These are phyloP conservation scores for Pseudevernia furfuracea DNA, from an alignment of 495 filamentous ascomycete genomes.

Conservation along the genomic window DNA sequence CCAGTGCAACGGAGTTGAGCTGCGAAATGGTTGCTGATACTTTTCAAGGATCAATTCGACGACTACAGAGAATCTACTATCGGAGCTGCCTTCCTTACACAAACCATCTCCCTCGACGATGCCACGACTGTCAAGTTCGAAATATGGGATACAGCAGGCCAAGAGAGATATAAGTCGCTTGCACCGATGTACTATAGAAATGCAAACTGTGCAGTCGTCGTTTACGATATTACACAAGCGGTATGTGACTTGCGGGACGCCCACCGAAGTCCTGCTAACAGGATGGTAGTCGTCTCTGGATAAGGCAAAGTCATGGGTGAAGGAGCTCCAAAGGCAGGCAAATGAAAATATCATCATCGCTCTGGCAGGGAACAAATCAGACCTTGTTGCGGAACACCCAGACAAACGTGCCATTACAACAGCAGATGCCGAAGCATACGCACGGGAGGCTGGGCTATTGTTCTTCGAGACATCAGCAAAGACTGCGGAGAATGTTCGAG, in stretches of 20 bases:
- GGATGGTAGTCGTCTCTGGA: conserved; percentile 73
- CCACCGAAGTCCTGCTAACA: conserved; percentile 15
- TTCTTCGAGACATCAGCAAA: conserved; percentile 99
- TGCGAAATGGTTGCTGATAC: not conserved
- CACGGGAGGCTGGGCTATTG: conserved; percentile 80
- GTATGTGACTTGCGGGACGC: conserved; percentile 44
- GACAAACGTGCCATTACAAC: conserved; percentile 87
- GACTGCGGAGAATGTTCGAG: conserved; percentile 88
- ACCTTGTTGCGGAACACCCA: conserved; percentile 81
- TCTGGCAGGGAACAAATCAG: conserved; percentile 93
- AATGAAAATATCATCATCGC: conserved; percentile 99
- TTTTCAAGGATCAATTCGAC: conserved; percentile 90
- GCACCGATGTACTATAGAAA: conserved; percentile 99
- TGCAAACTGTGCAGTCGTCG: conserved; percentile 96
- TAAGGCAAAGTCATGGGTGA: conserved; percentile 99
- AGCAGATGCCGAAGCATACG: conserved; percentile 89
- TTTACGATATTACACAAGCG: conserved; percentile 98
- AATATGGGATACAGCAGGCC: conserved; percentile 98
- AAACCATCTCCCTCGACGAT: conserved; percentile 96
- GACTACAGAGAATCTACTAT: conserved; percentile 99
- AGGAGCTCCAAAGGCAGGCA: conserved; percentile 94
- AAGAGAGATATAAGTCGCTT: conserved; percentile 96
- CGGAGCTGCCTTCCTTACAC: conserved; percentile 96
- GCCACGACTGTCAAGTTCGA: conserved; percentile 98
- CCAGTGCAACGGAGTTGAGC: not conserved